A percentile compares a stretch with the other conserved stretches of the same genome.
These are phyloP conservation scores for Quercus lobata DNA, from an alignment of 331 rosid genomes.

Conservation along the genomic window DNA sequence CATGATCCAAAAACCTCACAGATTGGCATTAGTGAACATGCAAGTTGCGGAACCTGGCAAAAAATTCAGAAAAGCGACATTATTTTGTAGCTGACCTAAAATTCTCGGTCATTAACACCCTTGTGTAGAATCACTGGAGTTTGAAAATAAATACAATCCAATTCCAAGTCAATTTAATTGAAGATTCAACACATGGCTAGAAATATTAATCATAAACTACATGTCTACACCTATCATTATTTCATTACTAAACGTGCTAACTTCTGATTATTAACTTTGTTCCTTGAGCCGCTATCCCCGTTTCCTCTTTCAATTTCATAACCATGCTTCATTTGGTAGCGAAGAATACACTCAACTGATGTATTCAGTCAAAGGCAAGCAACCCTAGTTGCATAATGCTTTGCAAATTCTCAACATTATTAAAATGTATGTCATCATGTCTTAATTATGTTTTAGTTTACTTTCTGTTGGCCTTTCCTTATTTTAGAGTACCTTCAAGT, in stretches of 20 bases:
- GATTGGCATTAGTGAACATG: constrained; percentile 97
- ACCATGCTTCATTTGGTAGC: neutral
- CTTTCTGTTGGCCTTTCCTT: neutral
- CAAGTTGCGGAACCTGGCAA: constrained; percentile 93
- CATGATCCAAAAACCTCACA: constrained; percentile 98
- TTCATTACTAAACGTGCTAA: neutral
- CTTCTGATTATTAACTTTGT: neutral
- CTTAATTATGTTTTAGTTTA: neutral
- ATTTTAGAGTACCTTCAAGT: neutral
- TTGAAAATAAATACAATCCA: neutral
- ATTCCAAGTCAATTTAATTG: neutral
- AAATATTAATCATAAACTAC: neutral
- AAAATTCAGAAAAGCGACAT: constrained; percentile 20
- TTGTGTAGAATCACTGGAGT: neutral
- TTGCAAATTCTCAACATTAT: neutral
- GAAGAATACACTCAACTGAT: neutral
- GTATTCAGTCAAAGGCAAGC: neutral
- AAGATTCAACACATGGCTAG: neutral
- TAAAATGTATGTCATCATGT: neutral
- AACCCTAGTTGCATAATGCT: neutral
- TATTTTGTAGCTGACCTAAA: constrained; percentile 4
- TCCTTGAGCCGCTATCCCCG: neutral
- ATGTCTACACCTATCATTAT: neutral
- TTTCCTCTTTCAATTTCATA: neutral
- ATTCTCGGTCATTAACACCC: neutral